A percentile compares a stretch with the other conserved stretches of the same genome.
Evolutionary conservation across 768 basidiomycete species (phyloP).

Genomic region (Lactarius hatsudake): DNA sequence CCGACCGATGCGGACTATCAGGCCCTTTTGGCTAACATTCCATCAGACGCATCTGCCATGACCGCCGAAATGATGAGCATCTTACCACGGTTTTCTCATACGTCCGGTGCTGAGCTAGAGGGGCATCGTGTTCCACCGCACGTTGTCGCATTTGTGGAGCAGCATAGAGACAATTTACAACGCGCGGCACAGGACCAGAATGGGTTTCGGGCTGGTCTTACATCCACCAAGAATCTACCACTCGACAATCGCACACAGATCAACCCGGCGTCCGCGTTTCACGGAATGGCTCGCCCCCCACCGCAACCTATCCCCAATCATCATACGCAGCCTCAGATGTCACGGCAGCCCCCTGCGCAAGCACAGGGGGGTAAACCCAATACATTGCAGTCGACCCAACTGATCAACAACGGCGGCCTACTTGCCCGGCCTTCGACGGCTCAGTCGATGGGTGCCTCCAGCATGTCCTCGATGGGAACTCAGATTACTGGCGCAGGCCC

Average conservation of each 20-base stretch:
- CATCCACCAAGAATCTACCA: slow-evolving; percentile 12
- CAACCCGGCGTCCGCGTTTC: slow-evolving; percentile 7
- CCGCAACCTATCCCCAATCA: slow-evolving; percentile 6
- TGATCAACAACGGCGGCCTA: slow-evolving; percentile 1
- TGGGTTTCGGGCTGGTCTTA: slow-evolving; percentile 20
- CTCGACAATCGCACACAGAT: slow-evolving; percentile 17
- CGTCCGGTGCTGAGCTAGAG: slow-evolving; percentile 20
- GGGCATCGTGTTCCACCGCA: slow-evolving; percentile 17
- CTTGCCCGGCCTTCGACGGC: slow-evolving; percentile 5
- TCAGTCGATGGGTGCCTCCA: slow-evolving; percentile 12
- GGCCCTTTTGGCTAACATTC: slow-evolving; percentile 3
- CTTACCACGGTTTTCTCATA: slow-evolving; percentile 22
- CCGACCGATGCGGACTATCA: slow-evolving; percentile 18
- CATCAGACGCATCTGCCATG: slow-evolving; percentile 3
- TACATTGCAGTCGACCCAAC: neutral
- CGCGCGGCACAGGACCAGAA: slow-evolving; percentile 21
- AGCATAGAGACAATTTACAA: slow-evolving; percentile 18
- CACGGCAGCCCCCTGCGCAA: slow-evolving; percentile 2
- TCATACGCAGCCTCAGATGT: slow-evolving; percentile 5
- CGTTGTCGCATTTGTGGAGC: slow-evolving; percentile 20
- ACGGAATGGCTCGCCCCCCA: neutral
- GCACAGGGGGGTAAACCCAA: slow-evolving; percentile 10
- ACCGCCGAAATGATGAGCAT: slow-evolving; percentile 9
- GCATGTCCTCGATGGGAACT: slow-evolving; percentile 1
- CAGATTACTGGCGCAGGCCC: slow-evolving; percentile 2